Evolutionary conservation across 768 basidiomycete species (phyloP).

Genomic region (Cytidiella melzeri): DNA sequence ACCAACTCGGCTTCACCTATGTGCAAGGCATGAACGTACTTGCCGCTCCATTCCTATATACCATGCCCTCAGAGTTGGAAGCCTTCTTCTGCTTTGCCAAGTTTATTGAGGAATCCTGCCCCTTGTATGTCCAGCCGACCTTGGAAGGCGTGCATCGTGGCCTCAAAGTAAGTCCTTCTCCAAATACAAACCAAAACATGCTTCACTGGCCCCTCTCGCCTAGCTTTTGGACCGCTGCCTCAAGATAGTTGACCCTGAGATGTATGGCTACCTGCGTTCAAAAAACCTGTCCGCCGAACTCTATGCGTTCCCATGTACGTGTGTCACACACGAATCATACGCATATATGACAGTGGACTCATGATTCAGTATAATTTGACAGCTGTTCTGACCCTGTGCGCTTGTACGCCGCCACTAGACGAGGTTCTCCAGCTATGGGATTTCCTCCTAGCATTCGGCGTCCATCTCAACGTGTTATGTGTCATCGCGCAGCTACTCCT

Average conservation of each 20-base stretch:
- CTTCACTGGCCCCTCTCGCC: background rate
- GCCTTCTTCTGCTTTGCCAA: conserved; percentile 95
- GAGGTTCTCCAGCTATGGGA: conserved; percentile 97
- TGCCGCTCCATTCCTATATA: conserved; percentile 95
- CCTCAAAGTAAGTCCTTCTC: conserved; percentile 60
- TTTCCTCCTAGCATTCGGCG: conserved; percentile 93
- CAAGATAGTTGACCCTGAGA: conserved; percentile 83
- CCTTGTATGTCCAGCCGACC: conserved; percentile 95
- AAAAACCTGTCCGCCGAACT: conserved; percentile 95
- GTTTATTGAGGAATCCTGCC: conserved; percentile 93
- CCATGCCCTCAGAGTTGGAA: conserved; percentile 96
- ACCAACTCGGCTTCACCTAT: conserved; percentile 88
- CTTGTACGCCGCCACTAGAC: conserved; percentile 93
- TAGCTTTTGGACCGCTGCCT: conserved; percentile 92
- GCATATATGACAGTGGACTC: too few relatives aligned
- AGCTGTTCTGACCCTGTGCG: conserved; percentile 94
- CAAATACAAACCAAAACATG: too few relatives aligned
- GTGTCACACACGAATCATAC: too few relatives aligned
- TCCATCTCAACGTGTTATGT: conserved; percentile 93
- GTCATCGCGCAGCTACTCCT: conserved; percentile 93
- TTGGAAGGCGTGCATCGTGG: conserved; percentile 94
- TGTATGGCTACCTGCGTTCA: conserved; percentile 74
- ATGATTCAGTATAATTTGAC: too few relatives aligned
- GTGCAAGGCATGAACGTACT: conserved; percentile 99
- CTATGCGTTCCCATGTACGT: conserved; percentile 94